Evolutionary conservation across 495 filamentous ascomycete species (phyloP).

Genomic region (Tuber brumale): DNA sequence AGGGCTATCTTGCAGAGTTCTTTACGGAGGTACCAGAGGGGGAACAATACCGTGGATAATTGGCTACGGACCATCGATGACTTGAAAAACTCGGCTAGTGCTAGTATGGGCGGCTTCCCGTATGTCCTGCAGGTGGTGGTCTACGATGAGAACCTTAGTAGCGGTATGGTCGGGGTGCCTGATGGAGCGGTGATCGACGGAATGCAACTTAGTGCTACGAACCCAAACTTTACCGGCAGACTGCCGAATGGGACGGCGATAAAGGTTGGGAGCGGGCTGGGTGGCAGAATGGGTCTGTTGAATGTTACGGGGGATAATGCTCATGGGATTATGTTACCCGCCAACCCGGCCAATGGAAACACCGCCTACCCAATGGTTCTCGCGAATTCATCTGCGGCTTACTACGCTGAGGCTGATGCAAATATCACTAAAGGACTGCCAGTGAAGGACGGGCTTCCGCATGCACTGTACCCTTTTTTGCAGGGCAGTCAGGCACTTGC

Average conservation of each 20-base stretch:
- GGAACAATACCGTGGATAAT: constrained; percentile 50
- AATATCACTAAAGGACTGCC: constrained; percentile 46
- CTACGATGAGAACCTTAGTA: constrained; percentile 48
- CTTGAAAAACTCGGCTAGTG: constrained; percentile 49
- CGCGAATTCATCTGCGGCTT: constrained; percentile 9
- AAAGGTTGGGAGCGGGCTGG: constrained; percentile 32
- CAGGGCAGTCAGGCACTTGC: constrained; percentile 20
- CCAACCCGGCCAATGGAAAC: constrained; percentile 46
- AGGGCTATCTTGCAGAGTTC: constrained; percentile 54
- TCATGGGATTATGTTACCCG: constrained; percentile 48
- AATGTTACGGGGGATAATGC: constrained; percentile 51
- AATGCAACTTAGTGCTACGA: constrained; percentile 11
- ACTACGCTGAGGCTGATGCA: constrained; percentile 17
- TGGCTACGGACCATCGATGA: constrained; percentile 51
- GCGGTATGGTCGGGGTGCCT: constrained; percentile 41
- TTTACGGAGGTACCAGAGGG: constrained; percentile 50
- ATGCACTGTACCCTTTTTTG: constrained; percentile 53
- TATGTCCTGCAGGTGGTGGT: constrained; percentile 51
- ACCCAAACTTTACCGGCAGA: constrained; percentile 26
- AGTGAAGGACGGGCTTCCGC: constrained; percentile 38
- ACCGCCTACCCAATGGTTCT: constrained; percentile 24
- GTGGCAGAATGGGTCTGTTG: constrained; percentile 45
- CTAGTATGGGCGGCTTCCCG: constrained; percentile 42
- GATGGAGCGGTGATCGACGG: constrained; percentile 26
- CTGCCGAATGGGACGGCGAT: constrained; percentile 32